Base-by-base conservation (phyloP, 345 rosid genomes). In the Salix viminalis region DNA sequence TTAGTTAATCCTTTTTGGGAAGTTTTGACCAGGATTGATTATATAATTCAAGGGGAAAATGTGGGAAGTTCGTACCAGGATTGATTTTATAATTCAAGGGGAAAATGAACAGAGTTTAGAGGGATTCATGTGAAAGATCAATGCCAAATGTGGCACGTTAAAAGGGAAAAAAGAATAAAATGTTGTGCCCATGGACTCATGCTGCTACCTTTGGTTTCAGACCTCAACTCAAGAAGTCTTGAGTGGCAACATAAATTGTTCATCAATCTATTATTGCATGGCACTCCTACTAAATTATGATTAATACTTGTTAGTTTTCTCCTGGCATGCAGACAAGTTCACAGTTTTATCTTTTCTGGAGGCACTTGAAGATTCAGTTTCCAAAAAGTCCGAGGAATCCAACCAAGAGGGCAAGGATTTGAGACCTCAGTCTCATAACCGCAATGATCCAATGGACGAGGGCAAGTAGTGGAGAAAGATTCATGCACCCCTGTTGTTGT, bases 361-460 rank as follows among this genome's bases (percentile, higher is more conserved):
- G 89, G 99, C 98, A 34, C 96, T 96, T 13, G 97, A 96, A 82
- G 99, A 93, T 79, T 91, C 99, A 1, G 94, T 91, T 75, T 81
- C 87, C 23, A 71, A 70, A 60, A 67, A 61, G 39, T 41, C 79
- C 0, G 91, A 84, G 24, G 88, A 80, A 52, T 70, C 85, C 4
- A 80, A 75, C 69, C 79, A 48, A 21, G 87, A 83, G 16, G 87
- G 88, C 71, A 73, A 82, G 81, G 87, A 88, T 77, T 37, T 81
- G 67, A 78, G 69, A 73, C 76, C 88, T 24, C 86, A 79, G 46
- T 82, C 90, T 28, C 83, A 86, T 73, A 79, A 85, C 50, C 73
- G 56, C 15, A 85, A 67, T 14, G 90, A 87, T 26, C 83, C 85
- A 44, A 90, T 90, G 96, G 96, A 91, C 23, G 91, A 90, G 83